Base-by-base conservation (phyloP, 768 basidiomycete genomes). In the Solioccasus polychromus region DNA sequence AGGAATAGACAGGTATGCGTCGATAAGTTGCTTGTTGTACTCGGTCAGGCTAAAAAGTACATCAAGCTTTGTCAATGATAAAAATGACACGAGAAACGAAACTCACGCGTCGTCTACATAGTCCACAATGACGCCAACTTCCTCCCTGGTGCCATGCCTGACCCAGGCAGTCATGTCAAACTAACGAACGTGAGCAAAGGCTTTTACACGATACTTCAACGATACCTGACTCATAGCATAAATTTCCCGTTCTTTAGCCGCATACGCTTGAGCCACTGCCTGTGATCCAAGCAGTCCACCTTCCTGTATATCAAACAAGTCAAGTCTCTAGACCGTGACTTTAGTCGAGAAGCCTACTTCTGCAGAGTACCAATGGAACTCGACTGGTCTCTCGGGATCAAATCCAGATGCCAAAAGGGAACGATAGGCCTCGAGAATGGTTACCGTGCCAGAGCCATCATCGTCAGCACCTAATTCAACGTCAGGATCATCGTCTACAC, bases 161-260 rank as follows among this genome's bases (percentile, higher is more conserved):
- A 95, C 88, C 92, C 92, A 96, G 44, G 90, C 90, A 18, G 90
- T 92, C 90, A 92, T 92, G 63, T 92, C 89, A 59, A 86, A 88
- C 87, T 89, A 58, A 64, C 67, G 44, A 68, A 64, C n/a, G 57
- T 68, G 31, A 59, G 60, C 0, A 57, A 61, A 38, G 51, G 42
- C 4, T 12, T 0, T 7, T 8, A 35, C 34, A 6, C n/a, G 22
- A 0, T 15, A 5, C 26, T 36, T 3, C 4, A 14, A 39, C 6
- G 35, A 31, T 62, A 64, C 63, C 63, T 65, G 63, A 32, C 63
- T 65, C 63, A 65, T 65, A 6, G 51, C 63, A 47, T 67, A 65
- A 18, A 65, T 54, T 2, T 50, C 9, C 9, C 30, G 8, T 0
- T 44, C 48, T 22, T 44, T 30, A 14, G 61, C 52, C 39, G 80